Base-by-base conservation (phyloP, 306 rosid genomes). In the Fagus sylvatica region DNA sequence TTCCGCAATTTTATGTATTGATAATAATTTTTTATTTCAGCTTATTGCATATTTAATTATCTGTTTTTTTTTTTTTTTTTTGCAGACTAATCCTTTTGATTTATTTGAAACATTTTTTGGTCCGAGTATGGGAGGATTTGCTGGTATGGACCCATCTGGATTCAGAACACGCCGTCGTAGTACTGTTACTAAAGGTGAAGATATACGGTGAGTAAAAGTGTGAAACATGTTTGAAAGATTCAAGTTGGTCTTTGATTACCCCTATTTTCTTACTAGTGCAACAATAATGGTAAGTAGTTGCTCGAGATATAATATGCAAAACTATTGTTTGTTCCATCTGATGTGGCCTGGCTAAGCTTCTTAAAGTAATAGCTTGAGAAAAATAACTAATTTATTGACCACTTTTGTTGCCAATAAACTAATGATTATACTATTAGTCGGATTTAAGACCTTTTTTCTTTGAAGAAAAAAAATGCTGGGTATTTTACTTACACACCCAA, bases 31-130 rank as follows among this genome's bases (percentile, higher is more conserved):
- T 46, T 3, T 46, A 10, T 46, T 2, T 8, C 1, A 46, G 30
- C 56, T 17, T 48, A 10, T 28, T 60, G 33, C 48, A 7, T 53
- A 53, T 60, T 40, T 36, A 34, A 61, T 77, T 74, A 34, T 40
- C 42, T 4, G 0, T 37, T 34, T 30, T 49, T 33, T 32, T 39
- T 67, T 11, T 70, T 53, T 73, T 48, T 83, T 79, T 53, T 69
- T 83, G 84, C 93, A 95, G 99, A 95, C 96, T 19, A 95, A 93
- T 87, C 98, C 99, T 11, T 95, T 95, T 80, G 99, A 95, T 86
- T 86, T 95, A 74, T 95, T 95, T 83, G 99, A 95, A 93, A 88
- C 99, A 56, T 93, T 95, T 82, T 95, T 95, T 80, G 98, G 99
- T 74, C 77, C 93, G 32, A 91, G 79, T 75, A 91, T 93, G 96